Percentiles rank a stretch among this genome's conserved stretches.
Conservation (phyloP, 148 eudicot genomes). For the Persicaria tinctoria region DNA sequence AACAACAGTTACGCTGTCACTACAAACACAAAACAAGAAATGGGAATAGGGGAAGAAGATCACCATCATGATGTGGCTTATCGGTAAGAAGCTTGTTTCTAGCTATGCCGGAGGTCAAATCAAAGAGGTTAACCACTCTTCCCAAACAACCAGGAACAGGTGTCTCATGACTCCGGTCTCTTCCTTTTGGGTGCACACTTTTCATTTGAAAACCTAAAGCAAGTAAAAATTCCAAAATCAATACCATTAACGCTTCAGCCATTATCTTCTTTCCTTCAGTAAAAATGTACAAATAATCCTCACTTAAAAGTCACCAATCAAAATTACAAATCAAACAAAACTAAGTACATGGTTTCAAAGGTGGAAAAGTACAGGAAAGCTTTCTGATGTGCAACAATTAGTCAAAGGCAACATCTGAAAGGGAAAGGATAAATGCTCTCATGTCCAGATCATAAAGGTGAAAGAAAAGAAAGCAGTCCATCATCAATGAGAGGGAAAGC, state of each 20-base stretch:
- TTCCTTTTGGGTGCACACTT: constrained; percentile 39
- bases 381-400: background rate
- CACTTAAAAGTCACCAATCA: background rate
- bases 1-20: background rate
- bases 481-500: background rate
- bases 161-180: constrained; percentile 26
- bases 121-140: constrained; percentile 82
- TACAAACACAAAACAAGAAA: background rate
- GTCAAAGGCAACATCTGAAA: background rate
- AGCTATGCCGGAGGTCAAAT: constrained; percentile 45
- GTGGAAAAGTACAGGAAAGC: constrained; percentile 4
- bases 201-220: constrained; percentile 38
- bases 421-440: background rate
- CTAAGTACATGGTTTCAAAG: no score
- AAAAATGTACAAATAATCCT: background rate
- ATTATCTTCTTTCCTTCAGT: background rate
- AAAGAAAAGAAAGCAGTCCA: constrained; percentile 4
- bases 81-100: constrained; percentile 69
- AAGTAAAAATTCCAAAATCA: background rate
- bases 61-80: constrained; percentile 43
- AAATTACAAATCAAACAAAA: background rate
- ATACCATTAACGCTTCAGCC: background rate
- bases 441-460: constrained; percentile 2
- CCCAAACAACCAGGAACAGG: constrained; percentile 77
- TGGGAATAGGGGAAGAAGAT: background rate